A percentile compares a stretch with the other conserved stretches of the same genome.
phyloP scores from a whole-genome alignment of 2,329 filamentous ascomycete genomes.

The Aspergillus amoenus region DNA sequence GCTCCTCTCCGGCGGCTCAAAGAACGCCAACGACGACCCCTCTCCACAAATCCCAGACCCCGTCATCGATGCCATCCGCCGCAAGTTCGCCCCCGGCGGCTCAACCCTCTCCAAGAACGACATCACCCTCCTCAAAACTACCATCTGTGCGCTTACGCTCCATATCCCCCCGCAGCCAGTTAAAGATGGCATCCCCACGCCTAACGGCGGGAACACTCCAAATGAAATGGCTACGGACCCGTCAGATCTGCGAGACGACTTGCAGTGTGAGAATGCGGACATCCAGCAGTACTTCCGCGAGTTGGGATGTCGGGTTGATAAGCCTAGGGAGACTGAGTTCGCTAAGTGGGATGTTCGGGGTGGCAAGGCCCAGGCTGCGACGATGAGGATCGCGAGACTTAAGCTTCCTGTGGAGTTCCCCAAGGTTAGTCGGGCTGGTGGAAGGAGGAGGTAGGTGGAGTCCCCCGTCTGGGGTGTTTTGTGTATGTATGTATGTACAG shows the following conservation, averaged over 20 bases:
- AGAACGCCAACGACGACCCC: conserved; percentile 16
- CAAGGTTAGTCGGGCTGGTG: conserved; percentile 52
- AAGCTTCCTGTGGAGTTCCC: conserved; percentile 81
- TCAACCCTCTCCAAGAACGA: conserved; percentile 38
- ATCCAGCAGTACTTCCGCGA: conserved; percentile 46
- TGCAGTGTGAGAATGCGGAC: conserved; percentile 37
- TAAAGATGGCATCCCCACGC: conserved; percentile 35
- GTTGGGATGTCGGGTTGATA: conserved; percentile 46
- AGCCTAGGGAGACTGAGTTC: conserved; percentile 42
- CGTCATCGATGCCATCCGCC: conserved; percentile 41
- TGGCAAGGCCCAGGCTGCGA: conserved; percentile 55
- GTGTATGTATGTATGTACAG: too few relatives aligned
- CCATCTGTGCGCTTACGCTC: conserved; percentile 47
- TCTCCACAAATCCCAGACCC: conserved; percentile 34
- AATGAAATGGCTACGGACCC: conserved; percentile 45
- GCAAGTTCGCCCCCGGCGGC: conserved; percentile 42
- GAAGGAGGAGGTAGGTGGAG: conserved; percentile 8
- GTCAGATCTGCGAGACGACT: conserved; percentile 46
- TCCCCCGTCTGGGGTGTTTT: too few relatives aligned
- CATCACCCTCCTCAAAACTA: conserved; percentile 45
- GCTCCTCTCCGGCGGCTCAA: conserved; percentile 30
- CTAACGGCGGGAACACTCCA: conserved; percentile 35
- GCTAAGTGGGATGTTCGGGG: conserved; percentile 51
- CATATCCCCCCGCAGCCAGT: conserved; percentile 46
- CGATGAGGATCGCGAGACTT: conserved; percentile 64